A percentile compares a stretch with the other conserved stretches of the same genome.
Evolutionary conservation across 2,329 filamentous ascomycete species (phyloP).

Genomic region (Claviceps cyperi): DNA sequence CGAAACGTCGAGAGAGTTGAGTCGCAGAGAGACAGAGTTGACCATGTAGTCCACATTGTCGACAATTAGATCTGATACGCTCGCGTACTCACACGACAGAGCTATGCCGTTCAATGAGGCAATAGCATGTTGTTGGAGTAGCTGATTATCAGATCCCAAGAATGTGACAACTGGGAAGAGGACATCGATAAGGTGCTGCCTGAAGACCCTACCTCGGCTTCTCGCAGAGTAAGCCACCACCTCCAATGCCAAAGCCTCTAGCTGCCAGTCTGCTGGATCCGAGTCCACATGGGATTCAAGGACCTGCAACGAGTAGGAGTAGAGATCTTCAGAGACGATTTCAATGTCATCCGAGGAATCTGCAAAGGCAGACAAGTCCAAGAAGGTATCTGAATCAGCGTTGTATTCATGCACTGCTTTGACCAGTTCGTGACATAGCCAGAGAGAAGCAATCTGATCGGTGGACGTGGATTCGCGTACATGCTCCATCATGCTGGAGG

Average conservation of each 20-base stretch:
- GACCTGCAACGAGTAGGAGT: constrained; percentile 50
- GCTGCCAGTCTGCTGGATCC: constrained; percentile 47
- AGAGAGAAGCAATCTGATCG: constrained; percentile 56
- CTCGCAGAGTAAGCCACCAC: constrained; percentile 62
- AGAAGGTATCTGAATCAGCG: constrained; percentile 48
- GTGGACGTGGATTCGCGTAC: constrained; percentile 43
- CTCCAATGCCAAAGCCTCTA: constrained; percentile 70
- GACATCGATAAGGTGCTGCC: constrained; percentile 75
- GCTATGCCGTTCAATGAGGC: constrained; percentile 72
- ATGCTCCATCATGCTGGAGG: constrained; percentile 49
- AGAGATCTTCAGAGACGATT: constrained; percentile 46
- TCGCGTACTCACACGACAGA: constrained; percentile 55
- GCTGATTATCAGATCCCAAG: constrained; percentile 54
- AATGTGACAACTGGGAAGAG: constrained; percentile 87
- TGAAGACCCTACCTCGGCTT: constrained; percentile 52
- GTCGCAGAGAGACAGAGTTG: constrained; percentile 74
- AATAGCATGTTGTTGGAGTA: constrained; percentile 68
- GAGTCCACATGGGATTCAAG: constrained; percentile 40
- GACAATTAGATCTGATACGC: constrained; percentile 66
- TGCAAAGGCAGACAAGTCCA: constrained; percentile 35
- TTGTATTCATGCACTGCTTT: constrained; percentile 38
- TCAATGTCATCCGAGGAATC: constrained; percentile 28
- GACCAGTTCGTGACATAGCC: constrained; percentile 63
- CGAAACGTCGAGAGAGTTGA: constrained; percentile 86
- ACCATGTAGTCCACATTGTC: constrained; percentile 94